Evolutionary conservation across 345 rosid genomes (phyloP), one percentile per base, ranked within the genome.

Genomic region (Anastatica hierochuntica): DNA sequence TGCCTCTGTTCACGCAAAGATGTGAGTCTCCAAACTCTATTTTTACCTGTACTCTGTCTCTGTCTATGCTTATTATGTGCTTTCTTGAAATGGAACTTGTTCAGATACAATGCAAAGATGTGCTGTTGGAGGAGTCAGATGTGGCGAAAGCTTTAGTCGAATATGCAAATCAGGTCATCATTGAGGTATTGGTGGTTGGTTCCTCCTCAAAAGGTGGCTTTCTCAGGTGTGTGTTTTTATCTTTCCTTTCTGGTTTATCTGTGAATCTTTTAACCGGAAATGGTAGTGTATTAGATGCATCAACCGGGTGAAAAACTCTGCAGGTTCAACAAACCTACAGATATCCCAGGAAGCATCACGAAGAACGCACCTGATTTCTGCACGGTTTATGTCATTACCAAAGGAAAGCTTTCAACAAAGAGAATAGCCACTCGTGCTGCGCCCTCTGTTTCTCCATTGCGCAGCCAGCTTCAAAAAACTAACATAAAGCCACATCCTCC

Each of bases 1-100:
- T 87, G 96, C 66, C 79, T 90, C 30, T 87, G 92, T 54, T 79
- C 85, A 1, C 90, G 95, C 11, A 90, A 87, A 70, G 94, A 87
- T 57, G 98, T 90, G 64, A 59, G 83, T 42, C 20, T 18, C 35
- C 7, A 16, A 43, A 31, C 1, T 20, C n/a, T n/a, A 43, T 1
- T 8, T 58, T 7, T 5, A 24, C 50, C 18, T 42, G 16, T 14
- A 18, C 21, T 35, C 13, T 64, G 34, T 49, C 45, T 49, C 44
- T 34, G 49, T 11, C 31, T 64, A 41, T 56, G 43, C 45, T 63
- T 39, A 40, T 20, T 43, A 33, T 34, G 35, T 58, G 7, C n/a
- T 48, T 14, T 41, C 21, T 21, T 41, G 51, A 33, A 52, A 53
- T 43, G 60, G 38, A 9, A 17, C 20, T 16, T 36, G 10, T 18